Evolutionary conservation across 108 stramenopile species (phyloP).

Genomic region (Nitzschia palea): DNA sequence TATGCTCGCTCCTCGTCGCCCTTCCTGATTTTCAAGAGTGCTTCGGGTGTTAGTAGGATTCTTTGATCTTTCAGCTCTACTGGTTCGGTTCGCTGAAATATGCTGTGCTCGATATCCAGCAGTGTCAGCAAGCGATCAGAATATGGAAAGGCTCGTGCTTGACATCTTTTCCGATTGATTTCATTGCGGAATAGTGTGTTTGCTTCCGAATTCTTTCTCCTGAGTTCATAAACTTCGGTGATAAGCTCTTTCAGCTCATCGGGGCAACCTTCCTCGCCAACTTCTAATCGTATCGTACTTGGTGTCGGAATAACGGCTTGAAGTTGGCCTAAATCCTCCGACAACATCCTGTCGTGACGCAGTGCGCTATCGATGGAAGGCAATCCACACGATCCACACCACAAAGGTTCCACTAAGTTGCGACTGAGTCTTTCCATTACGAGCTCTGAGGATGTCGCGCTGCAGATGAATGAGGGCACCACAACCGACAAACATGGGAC

Average conservation of each 20-base stretch:
- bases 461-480: constrained; percentile 11
- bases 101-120: constrained; percentile 41
- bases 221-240: constrained; percentile 26
- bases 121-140: constrained; percentile 32
- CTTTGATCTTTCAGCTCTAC: constrained; percentile 34
- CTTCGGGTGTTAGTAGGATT: constrained; percentile 57
- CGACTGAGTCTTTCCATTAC: constrained; percentile 44
- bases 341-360: constrained; percentile 46
- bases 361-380: constrained; percentile 45
- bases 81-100: constrained; percentile 30
- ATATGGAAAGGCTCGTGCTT: constrained; percentile 49
- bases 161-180: constrained; percentile 60
- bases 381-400: constrained; percentile 54
- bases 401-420: constrained; percentile 46
- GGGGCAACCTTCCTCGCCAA: constrained; percentile 24
- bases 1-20: constrained; percentile 52
- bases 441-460: background rate
- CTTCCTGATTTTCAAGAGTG: constrained; percentile 62
- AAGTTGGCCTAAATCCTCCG: constrained; percentile 28
- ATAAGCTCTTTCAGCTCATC: constrained; percentile 45
- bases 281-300: background rate
- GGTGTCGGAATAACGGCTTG: background rate
- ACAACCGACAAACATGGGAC: constrained; percentile 58
- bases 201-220: constrained; percentile 25
- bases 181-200: constrained; percentile 38